Evolutionary conservation across 2,329 filamentous ascomycete species (phyloP), one percentile per base, ranked within the genome.

Genomic region (Pseudogymnoascus sp.): DNA sequence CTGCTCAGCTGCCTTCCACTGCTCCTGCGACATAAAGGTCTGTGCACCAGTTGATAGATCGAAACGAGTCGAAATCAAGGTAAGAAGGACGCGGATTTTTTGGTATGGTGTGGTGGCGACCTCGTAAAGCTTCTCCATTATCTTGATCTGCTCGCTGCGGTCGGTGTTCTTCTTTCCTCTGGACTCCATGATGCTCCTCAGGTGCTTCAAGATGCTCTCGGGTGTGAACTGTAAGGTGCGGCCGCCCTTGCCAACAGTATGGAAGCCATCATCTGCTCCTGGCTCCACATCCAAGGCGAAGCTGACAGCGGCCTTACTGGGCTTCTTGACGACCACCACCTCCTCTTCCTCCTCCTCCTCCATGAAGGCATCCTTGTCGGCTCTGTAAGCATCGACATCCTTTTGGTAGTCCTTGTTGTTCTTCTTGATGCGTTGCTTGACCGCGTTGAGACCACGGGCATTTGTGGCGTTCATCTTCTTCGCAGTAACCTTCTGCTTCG

Each of bases 401-500:
- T 84, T 81, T 73, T 91, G 86, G 79, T 93, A 93, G 68, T 97
- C 93, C 80, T 96, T 96, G 83, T 93, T 96, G 80, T 93, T 93
- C 85, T 97, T 97, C 86, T 93, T 93, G 81, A 99, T 91, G 80
- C 93, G 93, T 78, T 99, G 95, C 80, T 97, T 96, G 73, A 97
- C 90, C 67, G 93, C 91, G 76, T 97, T 99, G 73, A 99, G 85
- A 72, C 93, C 92, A 78, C 92, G 91, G 68, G 92, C 89, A 74
- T 93, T 96, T 74, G 88, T 95, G 66, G 93, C 92, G 80, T 96
- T 99, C 93, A 97, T 96, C 84, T 97, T 97, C 86, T 97, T 97
- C 67, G 88, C 86, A 2, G 90, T 90, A 70, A 96, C 90, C 82
- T 99, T 99, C 75, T 96, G 91, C 84, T 97, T 97, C 72, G 92